Percentiles rank a stretch among this genome's conserved stretches.
phyloP scores from a whole-genome alignment of 169 alveolate genomes.

The Plasmodium coatneyi region DNA sequence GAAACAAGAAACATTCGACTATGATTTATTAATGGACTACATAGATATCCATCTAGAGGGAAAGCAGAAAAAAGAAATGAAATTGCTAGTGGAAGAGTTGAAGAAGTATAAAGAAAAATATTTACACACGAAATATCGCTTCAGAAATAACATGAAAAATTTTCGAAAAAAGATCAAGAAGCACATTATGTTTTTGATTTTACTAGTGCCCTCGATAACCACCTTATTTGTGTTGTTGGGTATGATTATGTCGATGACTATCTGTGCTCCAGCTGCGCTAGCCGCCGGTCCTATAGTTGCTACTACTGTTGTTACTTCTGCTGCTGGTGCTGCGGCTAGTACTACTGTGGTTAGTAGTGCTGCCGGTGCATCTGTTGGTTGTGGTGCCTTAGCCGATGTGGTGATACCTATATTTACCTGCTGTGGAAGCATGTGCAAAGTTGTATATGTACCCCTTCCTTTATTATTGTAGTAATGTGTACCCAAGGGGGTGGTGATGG shows the following conservation, averaged over 20 bases:
- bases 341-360: background rate
- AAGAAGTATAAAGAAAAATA: background rate
- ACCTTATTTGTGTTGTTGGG: background rate
- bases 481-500: background rate
- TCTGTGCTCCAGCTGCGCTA: background rate
- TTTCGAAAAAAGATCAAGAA: background rate
- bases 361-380: background rate
- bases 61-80: background rate
- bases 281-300: background rate
- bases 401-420: background rate
- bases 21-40: background rate
- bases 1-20: background rate
- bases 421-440: background rate
- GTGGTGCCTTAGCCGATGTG: background rate
- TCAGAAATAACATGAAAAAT: background rate
- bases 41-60: background rate
- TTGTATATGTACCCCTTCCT: background rate
- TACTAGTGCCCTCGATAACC: background rate
- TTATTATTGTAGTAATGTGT: background rate
- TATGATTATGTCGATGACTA: background rate
- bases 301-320: background rate
- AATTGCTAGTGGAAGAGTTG: background rate
- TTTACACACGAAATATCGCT: background rate
- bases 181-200: background rate
- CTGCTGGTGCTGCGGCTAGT: background rate